Base-by-base conservation (phyloP, 495 filamentous ascomycete genomes). In the Poronia punctata region DNA sequence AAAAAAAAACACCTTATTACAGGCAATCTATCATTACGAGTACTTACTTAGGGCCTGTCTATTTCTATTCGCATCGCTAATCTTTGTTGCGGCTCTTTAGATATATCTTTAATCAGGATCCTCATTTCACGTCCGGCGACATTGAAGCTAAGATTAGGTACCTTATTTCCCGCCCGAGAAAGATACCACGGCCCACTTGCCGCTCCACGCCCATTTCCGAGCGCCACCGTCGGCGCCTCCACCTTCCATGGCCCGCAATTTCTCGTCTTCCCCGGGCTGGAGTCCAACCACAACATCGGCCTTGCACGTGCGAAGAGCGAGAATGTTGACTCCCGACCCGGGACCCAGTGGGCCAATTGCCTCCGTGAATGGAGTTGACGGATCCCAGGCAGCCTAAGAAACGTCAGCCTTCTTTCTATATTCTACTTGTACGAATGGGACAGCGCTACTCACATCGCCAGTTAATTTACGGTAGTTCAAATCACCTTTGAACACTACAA, bases 401-500 rank as follows among this genome's bases (percentile, higher is more conserved):
- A 5, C 20, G 52, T 35, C 38, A 35, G 37, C 34, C 35, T 28
- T 25, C 15, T 36, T 42, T 39, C 59, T 52, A 50, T 32, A 21
- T 21, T 15, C 23, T 18, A 33, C 21, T 11, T 12, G 6, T n/a
- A 34, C 1, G n/a, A 32, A 22, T 12, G 35, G 19, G 3, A 12
- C 24, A 23, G 27, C n/a, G 16, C 35, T 8, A 66, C 80, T 74
- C 66, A 88, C 88, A 64, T 98, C 93, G 18, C 74, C 86, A 17
- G 80, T 84, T 40, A 98, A 56, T 56, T 98, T 98, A 23, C 92
- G 69, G 53, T 97, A 97, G 54, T 98, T 97, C 50, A 97, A 56
- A 64, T 98, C 92, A 6, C 92, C 92, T 68, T 98, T 98, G 68
- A 95, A 95, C 16, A 97, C 75, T 1, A 95, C 86, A n/a, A 97